Conservation (phyloP, 495 filamentous ascomycete genomes). For the Aspergillus avenaceus region DNA sequence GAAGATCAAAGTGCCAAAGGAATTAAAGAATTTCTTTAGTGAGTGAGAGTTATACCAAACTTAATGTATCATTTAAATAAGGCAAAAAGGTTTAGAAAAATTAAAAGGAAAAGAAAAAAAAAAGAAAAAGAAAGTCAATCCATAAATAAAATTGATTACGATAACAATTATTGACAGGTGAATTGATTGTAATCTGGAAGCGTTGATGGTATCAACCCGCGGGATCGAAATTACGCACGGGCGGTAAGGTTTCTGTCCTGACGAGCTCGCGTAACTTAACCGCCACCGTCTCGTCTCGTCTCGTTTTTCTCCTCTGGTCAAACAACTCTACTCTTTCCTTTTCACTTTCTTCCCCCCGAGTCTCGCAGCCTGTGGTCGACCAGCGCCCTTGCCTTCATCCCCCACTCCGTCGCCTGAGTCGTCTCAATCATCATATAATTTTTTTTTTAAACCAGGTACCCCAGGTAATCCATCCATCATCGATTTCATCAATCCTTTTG, state of each 20-base stretch:
- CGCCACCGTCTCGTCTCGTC: slow-evolving; percentile 25
- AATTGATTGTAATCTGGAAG: background rate
- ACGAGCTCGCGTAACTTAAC: slow-evolving; percentile 29
- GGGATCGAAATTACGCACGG: slow-evolving; percentile 18
- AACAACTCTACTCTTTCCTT: slow-evolving; percentile 13
- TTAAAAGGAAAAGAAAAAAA: background rate
- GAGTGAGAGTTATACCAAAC: too few species aligned
- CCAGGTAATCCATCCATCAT: slow-evolving; percentile 18
- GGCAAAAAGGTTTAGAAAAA: background rate
- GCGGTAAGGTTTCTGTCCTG: slow-evolving; percentile 15
- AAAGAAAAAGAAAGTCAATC: too few species aligned
- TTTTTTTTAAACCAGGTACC: slow-evolving; percentile 1
- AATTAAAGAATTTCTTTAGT: too few species aligned
- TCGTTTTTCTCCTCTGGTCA: slow-evolving; percentile 12
- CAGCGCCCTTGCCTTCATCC: slow-evolving; percentile 13
- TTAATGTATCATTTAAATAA: background rate
- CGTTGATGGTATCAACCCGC: background rate
- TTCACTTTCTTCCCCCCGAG: slow-evolving; percentile 13
- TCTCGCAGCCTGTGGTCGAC: slow-evolving; percentile 16
- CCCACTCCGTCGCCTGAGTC: slow-evolving; percentile 2
- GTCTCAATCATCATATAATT: slow-evolving; percentile 13
- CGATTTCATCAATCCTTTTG: slow-evolving; percentile 21
- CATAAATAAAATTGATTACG: too few species aligned
- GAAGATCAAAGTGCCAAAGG: too few species aligned
- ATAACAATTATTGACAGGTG: background rate